phyloP scores from a whole-genome alignment of 2,329 filamentous ascomycete species.

The Chlorencoelia australis region DNA sequence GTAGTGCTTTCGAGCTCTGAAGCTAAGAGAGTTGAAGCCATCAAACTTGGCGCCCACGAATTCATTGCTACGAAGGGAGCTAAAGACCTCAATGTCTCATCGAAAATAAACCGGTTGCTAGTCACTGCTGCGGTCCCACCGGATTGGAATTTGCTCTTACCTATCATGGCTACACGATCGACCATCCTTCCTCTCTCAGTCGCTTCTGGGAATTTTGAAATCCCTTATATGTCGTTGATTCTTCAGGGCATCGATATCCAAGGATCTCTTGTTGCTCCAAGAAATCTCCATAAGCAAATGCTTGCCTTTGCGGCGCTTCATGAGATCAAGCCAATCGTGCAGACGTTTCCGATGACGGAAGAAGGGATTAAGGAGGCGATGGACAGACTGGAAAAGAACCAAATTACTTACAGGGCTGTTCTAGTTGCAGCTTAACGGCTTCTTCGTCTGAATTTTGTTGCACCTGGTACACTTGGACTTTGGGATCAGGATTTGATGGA shows the following conservation, averaged over 20 bases:
- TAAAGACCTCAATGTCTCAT: constrained; percentile 27
- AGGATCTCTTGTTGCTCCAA: constrained; percentile 12
- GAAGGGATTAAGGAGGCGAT: constrained; percentile 40
- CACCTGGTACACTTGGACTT: too few relatives aligned
- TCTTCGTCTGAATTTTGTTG: too few relatives aligned
- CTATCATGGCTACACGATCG: constrained; percentile 32
- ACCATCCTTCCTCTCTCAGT: constrained; percentile 54
- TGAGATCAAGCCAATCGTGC: constrained; percentile 45
- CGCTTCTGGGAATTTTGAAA: constrained; percentile 29
- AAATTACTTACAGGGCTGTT: constrained; percentile 40
- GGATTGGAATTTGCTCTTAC: constrained; percentile 11
- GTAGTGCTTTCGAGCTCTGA: constrained; percentile 47
- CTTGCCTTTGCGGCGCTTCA: constrained; percentile 46
- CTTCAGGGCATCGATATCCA: constrained; percentile 9
- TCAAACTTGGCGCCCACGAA: constrained; percentile 46
- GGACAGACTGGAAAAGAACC: constrained; percentile 44
- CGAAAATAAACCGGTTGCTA: constrained; percentile 16
- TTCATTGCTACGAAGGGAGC: constrained; percentile 44
- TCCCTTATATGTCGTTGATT: constrained; percentile 18
- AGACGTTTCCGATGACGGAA: constrained; percentile 42
- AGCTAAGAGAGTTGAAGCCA: constrained; percentile 51
- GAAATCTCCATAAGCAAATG: constrained; percentile 46
- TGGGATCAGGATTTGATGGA: too few relatives aligned
- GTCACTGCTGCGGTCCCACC: constrained; percentile 15
- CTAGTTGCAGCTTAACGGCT: constrained; percentile 4